phyloP scores from a whole-genome alignment of 2,329 filamentous ascomycete species.

The Aspergillus nomiae region DNA sequence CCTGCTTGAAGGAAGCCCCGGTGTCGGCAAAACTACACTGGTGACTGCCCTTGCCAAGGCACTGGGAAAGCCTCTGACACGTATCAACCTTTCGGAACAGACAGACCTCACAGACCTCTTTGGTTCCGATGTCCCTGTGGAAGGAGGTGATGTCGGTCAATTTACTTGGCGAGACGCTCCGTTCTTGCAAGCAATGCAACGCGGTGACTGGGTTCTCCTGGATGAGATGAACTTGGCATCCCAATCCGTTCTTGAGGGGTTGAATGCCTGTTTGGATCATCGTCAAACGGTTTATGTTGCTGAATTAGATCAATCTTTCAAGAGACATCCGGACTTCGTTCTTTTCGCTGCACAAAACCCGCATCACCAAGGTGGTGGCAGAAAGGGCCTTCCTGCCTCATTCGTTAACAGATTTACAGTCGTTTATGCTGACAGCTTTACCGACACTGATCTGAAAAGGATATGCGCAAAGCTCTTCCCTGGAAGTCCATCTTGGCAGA shows the following conservation, averaged over 20 bases:
- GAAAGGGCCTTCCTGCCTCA: slow-evolving; percentile 90
- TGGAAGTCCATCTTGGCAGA: slow-evolving; percentile 57
- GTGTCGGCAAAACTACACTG: slow-evolving; percentile 95
- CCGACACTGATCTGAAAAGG: slow-evolving; percentile 73
- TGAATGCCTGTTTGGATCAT: slow-evolving; percentile 96
- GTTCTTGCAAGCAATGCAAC: slow-evolving; percentile 95
- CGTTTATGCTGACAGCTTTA: slow-evolving; percentile 92
- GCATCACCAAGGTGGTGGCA: slow-evolving; percentile 92
- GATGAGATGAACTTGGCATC: slow-evolving; percentile 99
- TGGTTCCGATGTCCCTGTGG: slow-evolving; percentile 91
- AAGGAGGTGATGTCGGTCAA: slow-evolving; percentile 85
- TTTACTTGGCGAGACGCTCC: slow-evolving; percentile 96
- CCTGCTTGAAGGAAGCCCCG: slow-evolving; percentile 92
- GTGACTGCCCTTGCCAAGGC: slow-evolving; percentile 80
- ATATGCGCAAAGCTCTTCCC: slow-evolving; percentile 83
- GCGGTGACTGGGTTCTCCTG: slow-evolving; percentile 91
- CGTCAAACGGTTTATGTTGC: slow-evolving; percentile 94
- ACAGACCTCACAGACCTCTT: slow-evolving; percentile 98
- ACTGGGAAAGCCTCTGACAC: slow-evolving; percentile 78
- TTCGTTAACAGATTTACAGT: slow-evolving; percentile 99
- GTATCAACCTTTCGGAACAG: slow-evolving; percentile 97
- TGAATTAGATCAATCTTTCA: slow-evolving; percentile 92
- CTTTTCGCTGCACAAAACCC: slow-evolving; percentile 97
- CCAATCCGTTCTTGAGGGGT: slow-evolving; percentile 90
- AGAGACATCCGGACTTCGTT: slow-evolving; percentile 84